phyloP scores from a whole-genome alignment of 148 eudicot species.

The Camellia granthamiana region DNA sequence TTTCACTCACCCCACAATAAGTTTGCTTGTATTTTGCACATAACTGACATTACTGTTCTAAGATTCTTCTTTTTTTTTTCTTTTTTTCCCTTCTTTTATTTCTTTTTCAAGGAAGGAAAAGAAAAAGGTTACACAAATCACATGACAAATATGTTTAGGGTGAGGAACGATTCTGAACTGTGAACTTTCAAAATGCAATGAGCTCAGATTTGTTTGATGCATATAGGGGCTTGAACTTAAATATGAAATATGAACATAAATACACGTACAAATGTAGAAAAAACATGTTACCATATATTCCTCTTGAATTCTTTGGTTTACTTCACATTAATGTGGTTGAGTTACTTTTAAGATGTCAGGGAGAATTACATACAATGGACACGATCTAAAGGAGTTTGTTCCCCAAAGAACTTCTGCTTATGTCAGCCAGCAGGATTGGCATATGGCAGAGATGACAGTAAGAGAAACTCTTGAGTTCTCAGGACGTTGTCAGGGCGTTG shows the following conservation, averaged over 20 bases:
- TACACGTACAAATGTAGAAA: background rate
- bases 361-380: constrained; percentile 69
- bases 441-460: constrained; percentile 93
- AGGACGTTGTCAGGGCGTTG: constrained; percentile 78
- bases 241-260: background rate
- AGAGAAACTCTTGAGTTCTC: constrained; percentile 81
- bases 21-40: background rate
- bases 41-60: background rate
- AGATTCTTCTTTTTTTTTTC: background rate
- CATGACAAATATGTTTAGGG: background rate
- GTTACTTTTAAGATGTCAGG: constrained; percentile 67
- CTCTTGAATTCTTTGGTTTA: background rate
- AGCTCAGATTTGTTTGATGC: constrained; percentile 1
- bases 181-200: background rate
- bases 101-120: background rate
- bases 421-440: constrained; percentile 86
- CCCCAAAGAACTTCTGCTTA: constrained; percentile 91
- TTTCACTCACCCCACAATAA: background rate
- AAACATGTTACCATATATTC: background rate
- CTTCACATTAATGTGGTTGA: constrained; percentile 21
- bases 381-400: constrained; percentile 65
- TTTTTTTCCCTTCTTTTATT: background rate
- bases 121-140: background rate
- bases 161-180: background rate
- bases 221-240: background rate